Evolutionary conservation across 2,329 filamentous ascomycete species (phyloP).

Genomic region (Zymoseptoria ardabiliae): DNA sequence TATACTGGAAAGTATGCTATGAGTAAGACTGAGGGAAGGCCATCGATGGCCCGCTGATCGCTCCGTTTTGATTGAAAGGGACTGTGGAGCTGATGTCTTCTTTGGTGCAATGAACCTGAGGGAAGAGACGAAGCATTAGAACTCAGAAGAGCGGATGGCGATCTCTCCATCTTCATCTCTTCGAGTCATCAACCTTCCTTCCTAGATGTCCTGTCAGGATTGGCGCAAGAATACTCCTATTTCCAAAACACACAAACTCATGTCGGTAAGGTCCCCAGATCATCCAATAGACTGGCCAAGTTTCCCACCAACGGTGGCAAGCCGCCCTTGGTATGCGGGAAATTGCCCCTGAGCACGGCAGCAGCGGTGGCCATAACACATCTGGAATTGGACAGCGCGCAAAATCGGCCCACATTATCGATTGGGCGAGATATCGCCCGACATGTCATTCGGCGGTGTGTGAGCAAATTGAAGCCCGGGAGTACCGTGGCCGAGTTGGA

Average conservation of each 20-base stretch:
- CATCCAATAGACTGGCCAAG: slow-evolving; percentile 52
- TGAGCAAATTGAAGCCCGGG: slow-evolving; percentile 33
- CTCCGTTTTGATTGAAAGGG: too few species aligned
- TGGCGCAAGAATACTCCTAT: too few species aligned
- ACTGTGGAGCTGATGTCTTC: too few species aligned
- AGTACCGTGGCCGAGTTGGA: slow-evolving; percentile 48
- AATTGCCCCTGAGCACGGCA: slow-evolving; percentile 49
- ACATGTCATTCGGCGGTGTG: neutral
- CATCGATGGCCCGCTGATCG: slow-evolving; percentile 13
- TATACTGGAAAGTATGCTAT: slow-evolving; percentile 26
- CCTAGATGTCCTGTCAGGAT: too few species aligned
- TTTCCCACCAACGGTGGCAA: slow-evolving; percentile 58
- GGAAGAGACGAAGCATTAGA: too few species aligned
- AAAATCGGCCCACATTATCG: slow-evolving; percentile 10
- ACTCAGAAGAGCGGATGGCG: too few species aligned
- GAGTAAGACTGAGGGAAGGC: slow-evolving; percentile 12
- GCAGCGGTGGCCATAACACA: slow-evolving; percentile 53
- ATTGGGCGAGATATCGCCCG: too few species aligned
- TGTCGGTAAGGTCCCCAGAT: slow-evolving; percentile 35
- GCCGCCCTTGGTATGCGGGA: slow-evolving; percentile 17
- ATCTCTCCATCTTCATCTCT: too few species aligned
- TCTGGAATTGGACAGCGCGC: slow-evolving; percentile 45
- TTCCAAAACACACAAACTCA: too few species aligned
- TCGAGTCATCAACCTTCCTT: too few species aligned
- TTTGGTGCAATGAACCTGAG: too few species aligned